A percentile compares a stretch with the other conserved stretches of the same genome.
Evolutionary conservation across 2,329 filamentous ascomycete species (phyloP).

Genomic region (Colletotrichum tropicale): DNA sequence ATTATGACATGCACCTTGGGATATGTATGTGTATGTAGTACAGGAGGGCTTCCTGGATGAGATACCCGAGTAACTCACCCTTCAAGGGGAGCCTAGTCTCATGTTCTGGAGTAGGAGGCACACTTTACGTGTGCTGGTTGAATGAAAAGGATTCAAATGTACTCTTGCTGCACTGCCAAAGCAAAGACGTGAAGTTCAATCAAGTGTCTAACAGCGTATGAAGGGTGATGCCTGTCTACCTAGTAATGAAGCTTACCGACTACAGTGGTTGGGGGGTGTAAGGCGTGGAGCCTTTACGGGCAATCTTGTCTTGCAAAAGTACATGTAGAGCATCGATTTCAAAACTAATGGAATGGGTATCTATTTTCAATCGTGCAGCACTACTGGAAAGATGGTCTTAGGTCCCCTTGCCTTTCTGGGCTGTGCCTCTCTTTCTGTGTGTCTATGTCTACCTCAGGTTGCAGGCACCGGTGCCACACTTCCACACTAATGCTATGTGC

Average conservation of each 20-base stretch:
- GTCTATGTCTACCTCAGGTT: neutral
- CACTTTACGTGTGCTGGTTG: neutral
- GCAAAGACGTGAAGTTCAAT: neutral
- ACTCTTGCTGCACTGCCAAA: neutral
- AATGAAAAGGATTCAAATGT: conserved; percentile 6
- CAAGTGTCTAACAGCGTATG: neutral
- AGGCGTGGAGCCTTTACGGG: neutral
- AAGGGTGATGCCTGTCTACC: neutral
- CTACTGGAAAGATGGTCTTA: neutral
- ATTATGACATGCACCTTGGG: neutral
- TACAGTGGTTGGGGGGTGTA: neutral
- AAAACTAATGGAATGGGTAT: neutral
- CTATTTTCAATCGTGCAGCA: neutral
- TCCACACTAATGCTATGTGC: neutral
- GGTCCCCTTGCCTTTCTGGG: neutral
- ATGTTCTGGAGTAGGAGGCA: neutral
- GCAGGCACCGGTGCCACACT: neutral
- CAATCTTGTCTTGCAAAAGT: neutral
- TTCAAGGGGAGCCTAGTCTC: neutral
- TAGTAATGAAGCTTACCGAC: neutral
- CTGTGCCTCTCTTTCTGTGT: neutral
- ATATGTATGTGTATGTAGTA: conserved; percentile 3
- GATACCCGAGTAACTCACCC: conserved; percentile 15
- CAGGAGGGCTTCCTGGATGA: conserved; percentile 13
- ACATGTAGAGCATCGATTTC: neutral